phyloP scores from a whole-genome alignment of 2,329 filamentous ascomycete genomes.

The Penicillium sp. region DNA sequence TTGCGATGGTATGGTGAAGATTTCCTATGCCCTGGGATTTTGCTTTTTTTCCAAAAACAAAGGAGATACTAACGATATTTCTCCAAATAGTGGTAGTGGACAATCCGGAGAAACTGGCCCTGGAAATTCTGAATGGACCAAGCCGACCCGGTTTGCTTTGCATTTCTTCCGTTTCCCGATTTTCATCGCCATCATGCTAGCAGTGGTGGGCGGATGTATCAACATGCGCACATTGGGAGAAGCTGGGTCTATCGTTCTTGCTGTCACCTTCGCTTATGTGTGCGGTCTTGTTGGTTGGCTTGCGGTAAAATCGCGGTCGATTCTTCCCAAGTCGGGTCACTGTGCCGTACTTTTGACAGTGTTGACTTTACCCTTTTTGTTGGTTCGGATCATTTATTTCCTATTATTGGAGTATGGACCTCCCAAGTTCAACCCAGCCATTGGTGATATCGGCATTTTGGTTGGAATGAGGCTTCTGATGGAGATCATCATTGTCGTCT shows the following conservation, averaged over 20 bases:
- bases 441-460: conserved; percentile 18
- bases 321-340: conserved; percentile 20
- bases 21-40: no score
- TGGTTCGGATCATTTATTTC: conserved; percentile 25
- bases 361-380: conserved; percentile 24
- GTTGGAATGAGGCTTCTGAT: conserved; percentile 29
- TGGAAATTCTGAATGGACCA: conserved; percentile 27
- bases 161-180: conserved; percentile 30
- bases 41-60: background rate
- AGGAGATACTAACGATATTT: background rate
- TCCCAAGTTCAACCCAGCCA: conserved; percentile 16
- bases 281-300: conserved; percentile 25
- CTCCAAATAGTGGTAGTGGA: conserved; percentile 28
- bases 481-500: conserved; percentile 24
- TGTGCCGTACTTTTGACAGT: conserved; percentile 20
- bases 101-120: conserved; percentile 29
- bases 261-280: conserved; percentile 26
- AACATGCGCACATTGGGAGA: conserved; percentile 18
- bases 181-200: conserved; percentile 24
- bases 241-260: conserved; percentile 23
- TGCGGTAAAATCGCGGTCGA: conserved; percentile 16
- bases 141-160: conserved; percentile 21
- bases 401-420: conserved; percentile 24
- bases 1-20: conserved; percentile 23
- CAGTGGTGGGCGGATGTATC: conserved; percentile 23